A percentile compares a stretch with the other conserved stretches of the same genome.
phyloP scores from a whole-genome alignment of 192 early-diverging fungal species.

The Umbelopsis sp. region DNA sequence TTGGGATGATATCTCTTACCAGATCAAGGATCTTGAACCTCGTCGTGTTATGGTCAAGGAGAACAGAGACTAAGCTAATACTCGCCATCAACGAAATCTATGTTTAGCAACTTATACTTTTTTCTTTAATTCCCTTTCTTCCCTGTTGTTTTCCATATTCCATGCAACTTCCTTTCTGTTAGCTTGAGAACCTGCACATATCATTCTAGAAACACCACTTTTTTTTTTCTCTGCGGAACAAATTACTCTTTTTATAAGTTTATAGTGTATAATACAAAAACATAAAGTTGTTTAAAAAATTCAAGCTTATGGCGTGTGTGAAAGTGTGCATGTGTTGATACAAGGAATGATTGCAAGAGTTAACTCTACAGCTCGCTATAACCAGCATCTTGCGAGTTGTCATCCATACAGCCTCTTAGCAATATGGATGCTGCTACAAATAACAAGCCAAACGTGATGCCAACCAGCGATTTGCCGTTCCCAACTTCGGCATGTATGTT shows the following conservation, averaged over 20 bases:
- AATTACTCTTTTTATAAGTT: constrained; percentile 1
- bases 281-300: neutral
- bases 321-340: neutral
- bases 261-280: constrained; percentile 22
- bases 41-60: constrained; percentile 37
- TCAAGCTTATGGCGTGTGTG: no score
- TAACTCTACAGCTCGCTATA: constrained; percentile 1
- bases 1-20: constrained; percentile 96
- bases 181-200: constrained; percentile 22
- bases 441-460: constrained; percentile 3
- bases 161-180: neutral
- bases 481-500: constrained; percentile 1
- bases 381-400: neutral
- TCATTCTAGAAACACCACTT: constrained; percentile 10
- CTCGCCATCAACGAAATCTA: neutral
- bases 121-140: neutral
- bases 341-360: neutral
- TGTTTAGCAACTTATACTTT: neutral
- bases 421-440: constrained; percentile 1
- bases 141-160: neutral
- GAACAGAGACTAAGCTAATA: constrained; percentile 8
- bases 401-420: constrained; percentile 4
- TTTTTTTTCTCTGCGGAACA: constrained; percentile 4
- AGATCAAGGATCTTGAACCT: constrained; percentile 54
- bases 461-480: constrained; percentile 7